These are phyloP conservation scores for Citrus maxima DNA, from an alignment of 345 rosid genomes.

Conservation along the genomic window DNA sequence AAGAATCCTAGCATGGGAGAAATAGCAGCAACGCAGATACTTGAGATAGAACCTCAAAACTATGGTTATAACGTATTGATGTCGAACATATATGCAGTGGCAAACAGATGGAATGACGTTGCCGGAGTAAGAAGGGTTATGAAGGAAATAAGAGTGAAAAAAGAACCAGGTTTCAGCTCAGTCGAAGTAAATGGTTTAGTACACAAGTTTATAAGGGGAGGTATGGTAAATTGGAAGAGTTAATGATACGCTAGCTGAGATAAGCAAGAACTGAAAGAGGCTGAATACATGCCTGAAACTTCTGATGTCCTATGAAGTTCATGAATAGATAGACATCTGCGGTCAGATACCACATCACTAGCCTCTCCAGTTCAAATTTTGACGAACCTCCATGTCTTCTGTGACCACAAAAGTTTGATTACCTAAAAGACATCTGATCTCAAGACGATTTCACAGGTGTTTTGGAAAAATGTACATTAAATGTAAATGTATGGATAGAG, in stretches of 20 bases:
- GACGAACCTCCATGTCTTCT: constrained; percentile 19
- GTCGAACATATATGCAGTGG: constrained; percentile 42
- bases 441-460: constrained; percentile 9
- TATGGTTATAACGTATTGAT: constrained; percentile 31
- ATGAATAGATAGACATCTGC: constrained; percentile 28
- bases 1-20: constrained; percentile 27
- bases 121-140: constrained; percentile 31
- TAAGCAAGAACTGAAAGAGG: constrained; percentile 22
- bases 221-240: constrained; percentile 15
- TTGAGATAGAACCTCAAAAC: constrained; percentile 27
- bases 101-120: constrained; percentile 42
- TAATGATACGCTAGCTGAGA: constrained; percentile 21
- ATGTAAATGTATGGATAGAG: not conserved
- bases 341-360: constrained; percentile 24
- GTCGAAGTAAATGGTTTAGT: constrained; percentile 32
- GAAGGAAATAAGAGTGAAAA: constrained; percentile 25
- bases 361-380: constrained; percentile 18
- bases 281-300: constrained; percentile 29
- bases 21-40: constrained; percentile 30
- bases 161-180: constrained; percentile 43
- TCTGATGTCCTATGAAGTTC: constrained; percentile 18
- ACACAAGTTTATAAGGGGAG: constrained; percentile 31
- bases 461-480: no score
- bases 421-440: constrained; percentile 12
- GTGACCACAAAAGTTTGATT: not conserved